Evolutionary conservation across 345 rosid genomes (phyloP).

Genomic region (Citrus unshiu): DNA sequence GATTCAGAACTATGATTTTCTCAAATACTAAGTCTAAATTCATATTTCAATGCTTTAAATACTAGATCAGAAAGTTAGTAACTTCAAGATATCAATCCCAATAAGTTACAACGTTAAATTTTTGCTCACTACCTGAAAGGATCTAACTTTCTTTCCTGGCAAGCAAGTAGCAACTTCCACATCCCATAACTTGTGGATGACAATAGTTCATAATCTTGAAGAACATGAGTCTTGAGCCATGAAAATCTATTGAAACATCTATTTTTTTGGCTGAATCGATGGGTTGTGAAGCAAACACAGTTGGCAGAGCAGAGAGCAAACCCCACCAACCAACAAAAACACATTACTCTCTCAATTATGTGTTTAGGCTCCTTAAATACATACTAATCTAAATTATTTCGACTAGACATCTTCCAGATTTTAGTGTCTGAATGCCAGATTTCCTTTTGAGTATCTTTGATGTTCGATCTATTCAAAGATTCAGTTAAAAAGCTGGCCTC

Average conservation of each 20-base stretch:
- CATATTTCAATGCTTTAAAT: too few relatives aligned
- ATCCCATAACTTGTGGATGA: background rate
- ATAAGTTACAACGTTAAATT: background rate
- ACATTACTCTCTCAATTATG: background rate
- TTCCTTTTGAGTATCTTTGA: slow-evolving; percentile 25
- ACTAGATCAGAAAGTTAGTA: too few relatives aligned
- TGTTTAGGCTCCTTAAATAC: background rate
- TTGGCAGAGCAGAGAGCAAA: slow-evolving; percentile 25
- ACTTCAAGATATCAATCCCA: background rate
- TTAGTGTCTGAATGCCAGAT: slow-evolving; percentile 7
- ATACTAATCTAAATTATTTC: slow-evolving; percentile 10
- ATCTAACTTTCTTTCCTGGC: background rate
- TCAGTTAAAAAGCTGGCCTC: slow-evolving; percentile 19
- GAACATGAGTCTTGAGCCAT: background rate
- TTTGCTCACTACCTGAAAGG: background rate
- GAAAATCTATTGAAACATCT: slow-evolving; percentile 8
- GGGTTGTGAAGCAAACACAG: slow-evolving; percentile 10
- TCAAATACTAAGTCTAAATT: too few relatives aligned
- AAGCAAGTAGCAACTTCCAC: slow-evolving; percentile 9
- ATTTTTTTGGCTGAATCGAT: slow-evolving; percentile 1
- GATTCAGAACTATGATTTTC: too few relatives aligned
- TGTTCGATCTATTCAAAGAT: slow-evolving; percentile 25
- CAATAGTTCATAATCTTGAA: slow-evolving; percentile 1
- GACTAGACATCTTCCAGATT: background rate
- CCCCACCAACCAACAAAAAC: slow-evolving; percentile 32